Conservation (phyloP, 2,329 filamentous ascomycete species). For the Lachnellula suecica region DNA sequence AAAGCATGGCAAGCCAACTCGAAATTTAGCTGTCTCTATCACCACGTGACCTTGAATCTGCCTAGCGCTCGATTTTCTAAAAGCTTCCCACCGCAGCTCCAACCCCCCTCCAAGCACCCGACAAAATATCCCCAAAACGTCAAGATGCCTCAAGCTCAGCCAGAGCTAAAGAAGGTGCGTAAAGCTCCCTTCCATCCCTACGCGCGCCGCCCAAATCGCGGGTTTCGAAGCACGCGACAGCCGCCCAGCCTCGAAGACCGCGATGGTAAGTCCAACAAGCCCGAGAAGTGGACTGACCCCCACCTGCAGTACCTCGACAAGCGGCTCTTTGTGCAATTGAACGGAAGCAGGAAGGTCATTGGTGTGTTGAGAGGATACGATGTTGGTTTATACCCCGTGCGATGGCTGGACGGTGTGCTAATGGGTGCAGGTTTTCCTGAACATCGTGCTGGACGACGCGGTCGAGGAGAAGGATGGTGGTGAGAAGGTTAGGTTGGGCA, state of each 20-base stretch:
- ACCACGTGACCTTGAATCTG: conserved; percentile 25
- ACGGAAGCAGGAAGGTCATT: conserved; percentile 96
- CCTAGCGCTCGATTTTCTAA: conserved; percentile 1
- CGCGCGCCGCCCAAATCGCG: conserved; percentile 1
- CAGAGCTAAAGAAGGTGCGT: conserved; percentile 94
- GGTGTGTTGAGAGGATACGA: conserved; percentile 94
- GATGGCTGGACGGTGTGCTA: conserved; percentile 18
- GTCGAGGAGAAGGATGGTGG: conserved; percentile 91
- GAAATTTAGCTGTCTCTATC: conserved; percentile 14
- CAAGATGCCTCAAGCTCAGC: conserved; percentile 95
- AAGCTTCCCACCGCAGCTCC: conserved; percentile 1
- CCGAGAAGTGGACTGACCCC: conserved; percentile 53
- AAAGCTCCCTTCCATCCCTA: conserved; percentile 8
- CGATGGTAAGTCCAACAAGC: conserved; percentile 52
- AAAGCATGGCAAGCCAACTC: neutral
- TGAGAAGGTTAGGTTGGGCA: conserved; percentile 86
- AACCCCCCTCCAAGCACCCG: neutral
- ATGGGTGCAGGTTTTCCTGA: conserved; percentile 79
- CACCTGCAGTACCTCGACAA: conserved; percentile 90
- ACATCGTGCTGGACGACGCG: conserved; percentile 96
- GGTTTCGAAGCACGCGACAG: conserved; percentile 13
- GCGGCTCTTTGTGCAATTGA: conserved; percentile 94
- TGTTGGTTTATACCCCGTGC: conserved; percentile 48
- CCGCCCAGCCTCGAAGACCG: conserved; percentile 7
- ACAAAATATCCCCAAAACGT: conserved; percentile 14